A percentile compares a stretch with the other conserved stretches of the same genome.
phyloP scores from a whole-genome alignment of 1,284 basidiomycete species.

The Pholiota adiposa region DNA sequence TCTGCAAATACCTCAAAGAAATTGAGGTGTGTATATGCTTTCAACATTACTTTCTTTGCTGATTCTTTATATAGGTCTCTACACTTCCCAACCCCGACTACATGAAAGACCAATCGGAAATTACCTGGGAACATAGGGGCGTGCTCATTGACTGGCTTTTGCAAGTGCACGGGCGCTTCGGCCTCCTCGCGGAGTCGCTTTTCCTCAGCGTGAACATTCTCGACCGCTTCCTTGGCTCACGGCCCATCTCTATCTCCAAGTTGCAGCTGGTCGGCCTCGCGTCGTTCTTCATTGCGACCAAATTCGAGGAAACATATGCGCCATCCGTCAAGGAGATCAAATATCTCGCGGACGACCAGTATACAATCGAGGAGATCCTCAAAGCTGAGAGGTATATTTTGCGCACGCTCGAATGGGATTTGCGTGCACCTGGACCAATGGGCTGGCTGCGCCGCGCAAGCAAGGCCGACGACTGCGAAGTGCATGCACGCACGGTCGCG shows the following conservation, averaged over 20 bases:
- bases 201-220: conserved; percentile 96
- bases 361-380: conserved; percentile 86
- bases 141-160: conserved; percentile 97
- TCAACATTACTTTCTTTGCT: conserved; percentile 1
- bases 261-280: conserved; percentile 95
- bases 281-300: conserved; percentile 91
- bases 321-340: conserved; percentile 89
- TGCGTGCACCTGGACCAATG: conserved; percentile 92
- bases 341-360: conserved; percentile 86
- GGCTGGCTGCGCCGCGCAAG: conserved; percentile 91
- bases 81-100: conserved; percentile 89
- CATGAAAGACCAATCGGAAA: conserved; percentile 88
- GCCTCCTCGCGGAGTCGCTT: conserved; percentile 92
- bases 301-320: conserved; percentile 95
- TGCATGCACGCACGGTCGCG: conserved; percentile 89
- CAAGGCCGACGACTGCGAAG: conserved; percentile 96
- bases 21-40: conserved; percentile 53
- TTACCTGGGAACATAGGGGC: conserved; percentile 93
- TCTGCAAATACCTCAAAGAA: conserved; percentile 90
- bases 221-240: conserved; percentile 92
- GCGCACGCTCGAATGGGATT: conserved; percentile 89
- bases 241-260: conserved; percentile 89
- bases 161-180: conserved; percentile 93
- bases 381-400: conserved; percentile 94
- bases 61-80: conserved; percentile 51